Evolutionary conservation across 179 eudicot genomes (phyloP), one percentile per base, ranked within the genome.

Genomic region (Kewa caespitosa): DNA sequence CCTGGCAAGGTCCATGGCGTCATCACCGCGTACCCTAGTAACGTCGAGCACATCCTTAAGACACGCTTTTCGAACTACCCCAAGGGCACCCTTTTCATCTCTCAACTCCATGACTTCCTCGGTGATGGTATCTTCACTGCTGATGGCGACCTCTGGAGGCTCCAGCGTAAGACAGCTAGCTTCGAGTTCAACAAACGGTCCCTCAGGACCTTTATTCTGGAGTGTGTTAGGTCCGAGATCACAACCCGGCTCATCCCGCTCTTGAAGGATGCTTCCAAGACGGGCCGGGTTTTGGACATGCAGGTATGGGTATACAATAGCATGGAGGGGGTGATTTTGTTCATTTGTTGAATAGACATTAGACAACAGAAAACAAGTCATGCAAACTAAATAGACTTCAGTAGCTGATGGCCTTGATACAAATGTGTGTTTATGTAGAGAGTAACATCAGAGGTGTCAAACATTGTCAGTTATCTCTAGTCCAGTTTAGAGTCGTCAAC

Each of bases 11-110:
- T n/a, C 38, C 76, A 86, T 55, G 94, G 92, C 30, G 69, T 94
- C 54, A 15, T 94, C 31, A 94, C 97, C 1, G 98, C 96, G 36
- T 79, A 84, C 79, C 96, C 98, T 1, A 72, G 70, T 4, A 86
- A 82, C 73, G 86, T 94, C 17, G 97, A 94, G 42, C 79, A 94
- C 85, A 80, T 94, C 33, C 88, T 94, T 65, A 94, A 87, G 62
- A 82, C 89, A 67, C 87, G 89, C 37, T 90, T 92, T 61, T 79
- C 80, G 0, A 94, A 90, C 76, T 92, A 83, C 83, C 98, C 98
- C 0, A 93, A 93, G 80, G 97, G 98, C n/a, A 27, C 81, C 28
- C 80, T 81, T 0, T 87, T 93, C 77, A 75, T 76, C 0, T 4
- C 76, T 12, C 81, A 87, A 13, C 86, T 93, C 8, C 76, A 80